A percentile compares a stretch with the other conserved stretches of the same genome.
Evolutionary conservation across 257 asterid genomes (phyloP).

Genomic region (Ophiorrhiza pumila): DNA sequence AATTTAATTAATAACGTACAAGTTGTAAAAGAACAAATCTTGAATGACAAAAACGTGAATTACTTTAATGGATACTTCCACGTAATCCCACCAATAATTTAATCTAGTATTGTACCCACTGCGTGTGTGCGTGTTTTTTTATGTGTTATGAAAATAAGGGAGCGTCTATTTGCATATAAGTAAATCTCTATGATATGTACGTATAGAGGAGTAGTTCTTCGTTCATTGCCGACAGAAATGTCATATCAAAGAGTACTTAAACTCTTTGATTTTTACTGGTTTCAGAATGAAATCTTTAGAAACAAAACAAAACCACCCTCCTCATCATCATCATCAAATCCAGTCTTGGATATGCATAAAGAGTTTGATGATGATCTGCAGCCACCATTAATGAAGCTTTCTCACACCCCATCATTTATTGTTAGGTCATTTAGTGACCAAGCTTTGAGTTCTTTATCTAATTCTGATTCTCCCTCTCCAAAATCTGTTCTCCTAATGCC

Average conservation of each 20-base stretch:
- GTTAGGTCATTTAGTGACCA: slow-evolving; percentile 54
- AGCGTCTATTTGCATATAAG: too few species aligned
- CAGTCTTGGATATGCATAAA: background rate
- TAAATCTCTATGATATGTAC: too few species aligned
- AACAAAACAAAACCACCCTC: background rate
- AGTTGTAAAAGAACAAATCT: background rate
- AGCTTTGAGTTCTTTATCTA: slow-evolving; percentile 28
- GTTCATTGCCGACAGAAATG: slow-evolving; percentile 15
- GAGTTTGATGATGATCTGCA: background rate
- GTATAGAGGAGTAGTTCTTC: background rate
- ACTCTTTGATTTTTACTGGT: slow-evolving; percentile 25
- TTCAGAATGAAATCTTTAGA: slow-evolving; percentile 6
- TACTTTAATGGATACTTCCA: background rate
- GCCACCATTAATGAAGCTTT: slow-evolving; percentile 24
- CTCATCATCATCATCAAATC: background rate
- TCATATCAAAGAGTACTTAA: slow-evolving; percentile 4
- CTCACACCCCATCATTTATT: slow-evolving; percentile 31
- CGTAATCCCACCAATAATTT: slow-evolving; percentile 9
- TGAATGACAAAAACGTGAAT: slow-evolving; percentile 1
- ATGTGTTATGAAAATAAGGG: too few species aligned
- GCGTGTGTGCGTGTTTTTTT: background rate
- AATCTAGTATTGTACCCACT: background rate
- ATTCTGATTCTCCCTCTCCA: slow-evolving; percentile 37
- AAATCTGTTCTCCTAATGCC: slow-evolving; percentile 46
- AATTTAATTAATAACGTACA: background rate